phyloP scores from a whole-genome alignment of 2,329 filamentous ascomycete species.

The Ophiostoma ulmi region DNA sequence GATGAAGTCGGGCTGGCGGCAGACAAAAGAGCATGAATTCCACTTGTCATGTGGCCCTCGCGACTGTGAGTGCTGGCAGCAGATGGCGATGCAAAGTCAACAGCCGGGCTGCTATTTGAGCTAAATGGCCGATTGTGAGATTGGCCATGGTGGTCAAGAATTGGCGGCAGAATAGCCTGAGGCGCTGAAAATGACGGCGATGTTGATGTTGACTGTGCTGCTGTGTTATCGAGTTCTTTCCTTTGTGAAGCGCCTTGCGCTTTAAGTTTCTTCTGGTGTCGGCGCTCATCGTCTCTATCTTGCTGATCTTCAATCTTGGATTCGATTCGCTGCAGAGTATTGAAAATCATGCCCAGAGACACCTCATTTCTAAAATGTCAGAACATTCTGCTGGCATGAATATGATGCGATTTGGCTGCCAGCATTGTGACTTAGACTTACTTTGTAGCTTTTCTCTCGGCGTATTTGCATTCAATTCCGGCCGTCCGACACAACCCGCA shows the following conservation, averaged over 20 bases:
- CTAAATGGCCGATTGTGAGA: constrained; percentile 10
- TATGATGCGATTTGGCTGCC: neutral
- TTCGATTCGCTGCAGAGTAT: constrained; percentile 49
- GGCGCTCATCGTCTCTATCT: neutral
- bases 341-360: constrained; percentile 50
- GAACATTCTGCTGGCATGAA: neutral
- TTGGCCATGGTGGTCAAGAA: neutral
- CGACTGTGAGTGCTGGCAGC: constrained; percentile 16
- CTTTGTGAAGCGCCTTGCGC: neutral
- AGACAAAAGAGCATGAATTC: constrained; percentile 30
- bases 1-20: constrained; percentile 19
- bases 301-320: constrained; percentile 42
- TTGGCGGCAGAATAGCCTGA: constrained; percentile 12
- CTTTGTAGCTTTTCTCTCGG: constrained; percentile 50
- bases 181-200: neutral
- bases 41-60: constrained; percentile 29
- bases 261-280: neutral
- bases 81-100: constrained; percentile 17
- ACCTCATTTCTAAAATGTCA: constrained; percentile 42
- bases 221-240: neutral
- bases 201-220: neutral
- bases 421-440: constrained; percentile 33
- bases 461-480: constrained; percentile 47
- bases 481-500: constrained; percentile 48
- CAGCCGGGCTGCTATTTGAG: constrained; percentile 16